phyloP scores from a whole-genome alignment of 345 rosid genomes.

The Linum tenue region DNA sequence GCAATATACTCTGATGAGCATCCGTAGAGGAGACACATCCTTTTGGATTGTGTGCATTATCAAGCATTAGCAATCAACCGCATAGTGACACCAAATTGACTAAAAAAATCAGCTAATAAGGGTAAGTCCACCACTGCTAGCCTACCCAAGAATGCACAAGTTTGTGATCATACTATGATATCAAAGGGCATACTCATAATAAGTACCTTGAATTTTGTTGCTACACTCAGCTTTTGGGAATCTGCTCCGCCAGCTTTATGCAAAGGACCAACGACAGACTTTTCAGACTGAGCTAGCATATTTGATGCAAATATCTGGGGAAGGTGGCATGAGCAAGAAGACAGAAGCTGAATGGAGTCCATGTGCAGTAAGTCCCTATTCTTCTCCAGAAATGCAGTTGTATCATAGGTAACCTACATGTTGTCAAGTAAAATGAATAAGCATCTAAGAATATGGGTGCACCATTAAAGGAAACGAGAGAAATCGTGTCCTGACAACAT shows the following conservation, averaged over 20 bases:
- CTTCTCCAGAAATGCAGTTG: conserved; percentile 91
- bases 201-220: conserved; percentile 84
- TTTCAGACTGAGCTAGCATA: conserved; percentile 74
- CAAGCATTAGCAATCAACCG: no score
- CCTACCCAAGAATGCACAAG: neutral
- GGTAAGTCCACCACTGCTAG: no score
- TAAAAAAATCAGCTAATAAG: no score
- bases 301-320: conserved; percentile 85
- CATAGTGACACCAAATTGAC: no score
- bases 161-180: no score
- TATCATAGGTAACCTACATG: conserved; percentile 78
- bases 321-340: conserved; percentile 78
- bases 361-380: conserved; percentile 86
- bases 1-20: no score
- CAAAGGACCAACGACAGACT: conserved; percentile 67
- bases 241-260: conserved; percentile 96
- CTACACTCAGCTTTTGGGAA: conserved; percentile 86
- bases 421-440: conserved; percentile 22
- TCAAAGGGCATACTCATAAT: no score
- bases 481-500: neutral
- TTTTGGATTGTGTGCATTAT: no score
- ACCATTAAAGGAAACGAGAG: neutral
- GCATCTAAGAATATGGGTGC: conserved; percentile 9
- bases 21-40: no score
- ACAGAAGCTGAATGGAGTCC: conserved; percentile 90